Conservation (phyloP, 495 filamentous ascomycete genomes). For the Acidomyces sp. region DNA sequence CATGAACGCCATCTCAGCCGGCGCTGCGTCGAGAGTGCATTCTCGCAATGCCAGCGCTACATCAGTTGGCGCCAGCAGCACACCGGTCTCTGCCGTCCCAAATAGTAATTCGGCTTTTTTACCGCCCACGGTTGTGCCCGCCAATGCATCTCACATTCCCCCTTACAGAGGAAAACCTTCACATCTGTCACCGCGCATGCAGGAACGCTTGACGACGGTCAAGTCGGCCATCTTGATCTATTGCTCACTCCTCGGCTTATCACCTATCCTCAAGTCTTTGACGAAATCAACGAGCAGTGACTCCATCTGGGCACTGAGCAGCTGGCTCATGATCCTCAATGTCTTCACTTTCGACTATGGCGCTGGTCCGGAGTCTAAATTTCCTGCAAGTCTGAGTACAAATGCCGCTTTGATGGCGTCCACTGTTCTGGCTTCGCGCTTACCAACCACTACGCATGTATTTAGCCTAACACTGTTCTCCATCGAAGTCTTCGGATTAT, state of each 20-base stretch:
- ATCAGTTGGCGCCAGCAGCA: slow-evolving; percentile 3
- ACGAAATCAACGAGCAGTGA: slow-evolving; percentile 81
- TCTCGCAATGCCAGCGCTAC: slow-evolving; percentile 14
- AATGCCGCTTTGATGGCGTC: slow-evolving; percentile 93
- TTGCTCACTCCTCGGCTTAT: slow-evolving; percentile 76
- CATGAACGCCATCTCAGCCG: not conserved
- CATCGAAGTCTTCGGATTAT: slow-evolving; percentile 94
- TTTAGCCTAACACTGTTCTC: slow-evolving; percentile 90
- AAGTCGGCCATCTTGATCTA: slow-evolving; percentile 94
- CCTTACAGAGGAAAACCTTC: slow-evolving; percentile 24
- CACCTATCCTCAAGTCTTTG: slow-evolving; percentile 86
- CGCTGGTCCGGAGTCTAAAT: slow-evolving; percentile 49
- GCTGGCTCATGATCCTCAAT: slow-evolving; percentile 86
- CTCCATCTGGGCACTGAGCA: slow-evolving; percentile 92
- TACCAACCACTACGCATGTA: slow-evolving; percentile 82
- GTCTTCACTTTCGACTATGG: slow-evolving; percentile 96
- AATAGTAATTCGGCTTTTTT: slow-evolving; percentile 1
- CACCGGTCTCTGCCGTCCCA: not conserved
- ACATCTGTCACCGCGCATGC: slow-evolving; percentile 44
- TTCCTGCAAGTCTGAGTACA: slow-evolving; percentile 79
- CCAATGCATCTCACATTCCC: slow-evolving; percentile 7
- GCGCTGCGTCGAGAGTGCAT: not conserved
- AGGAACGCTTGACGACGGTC: slow-evolving; percentile 54
- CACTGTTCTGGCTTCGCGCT: slow-evolving; percentile 76
- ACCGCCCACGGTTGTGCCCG: not conserved